Evolutionary conservation across 1,284 basidiomycete species (phyloP).

Genomic region (Thecaphora thlaspeos): DNA sequence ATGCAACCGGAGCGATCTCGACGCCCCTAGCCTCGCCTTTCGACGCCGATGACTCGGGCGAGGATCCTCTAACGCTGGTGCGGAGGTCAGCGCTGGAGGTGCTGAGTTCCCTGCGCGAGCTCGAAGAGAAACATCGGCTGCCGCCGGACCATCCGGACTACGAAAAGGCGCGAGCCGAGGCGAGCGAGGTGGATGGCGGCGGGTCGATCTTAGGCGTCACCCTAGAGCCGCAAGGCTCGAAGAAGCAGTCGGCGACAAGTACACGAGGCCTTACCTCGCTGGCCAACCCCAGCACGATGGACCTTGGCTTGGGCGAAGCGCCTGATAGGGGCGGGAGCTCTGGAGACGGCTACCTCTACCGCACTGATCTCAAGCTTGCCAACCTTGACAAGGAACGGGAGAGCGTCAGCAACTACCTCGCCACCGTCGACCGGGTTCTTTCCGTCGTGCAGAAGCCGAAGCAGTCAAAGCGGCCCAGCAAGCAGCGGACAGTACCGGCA

Average conservation of each 20-base stretch:
- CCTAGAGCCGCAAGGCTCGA: neutral
- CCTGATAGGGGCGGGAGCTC: neutral
- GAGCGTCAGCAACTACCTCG: slow-evolving; percentile 28
- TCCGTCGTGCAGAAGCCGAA: neutral
- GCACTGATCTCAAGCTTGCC: slow-evolving; percentile 65
- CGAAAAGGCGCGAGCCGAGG: slow-evolving; percentile 35
- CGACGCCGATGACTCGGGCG: neutral
- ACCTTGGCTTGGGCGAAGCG: neutral
- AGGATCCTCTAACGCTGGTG: slow-evolving; percentile 68
- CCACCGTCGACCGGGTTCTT: slow-evolving; percentile 17
- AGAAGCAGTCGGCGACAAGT: neutral
- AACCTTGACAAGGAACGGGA: slow-evolving; percentile 66
- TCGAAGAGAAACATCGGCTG: slow-evolving; percentile 52
- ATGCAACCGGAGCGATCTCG: neutral
- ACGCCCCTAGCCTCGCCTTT: neutral
- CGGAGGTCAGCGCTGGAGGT: slow-evolving; percentile 74
- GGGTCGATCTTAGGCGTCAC: neutral
- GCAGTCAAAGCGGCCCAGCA: neutral
- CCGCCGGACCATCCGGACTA: slow-evolving; percentile 4
- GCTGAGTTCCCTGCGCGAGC: slow-evolving; percentile 68
- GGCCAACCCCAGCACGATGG: neutral
- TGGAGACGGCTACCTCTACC: slow-evolving; percentile 76
- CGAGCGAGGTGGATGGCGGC: neutral
- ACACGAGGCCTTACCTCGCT: neutral
- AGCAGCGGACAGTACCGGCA: too few species aligned